Evolutionary conservation across 1,139 yeast genomes (phyloP), one percentile per base, ranked within the genome.

Genomic region (Debaryomyces robertsiae): DNA sequence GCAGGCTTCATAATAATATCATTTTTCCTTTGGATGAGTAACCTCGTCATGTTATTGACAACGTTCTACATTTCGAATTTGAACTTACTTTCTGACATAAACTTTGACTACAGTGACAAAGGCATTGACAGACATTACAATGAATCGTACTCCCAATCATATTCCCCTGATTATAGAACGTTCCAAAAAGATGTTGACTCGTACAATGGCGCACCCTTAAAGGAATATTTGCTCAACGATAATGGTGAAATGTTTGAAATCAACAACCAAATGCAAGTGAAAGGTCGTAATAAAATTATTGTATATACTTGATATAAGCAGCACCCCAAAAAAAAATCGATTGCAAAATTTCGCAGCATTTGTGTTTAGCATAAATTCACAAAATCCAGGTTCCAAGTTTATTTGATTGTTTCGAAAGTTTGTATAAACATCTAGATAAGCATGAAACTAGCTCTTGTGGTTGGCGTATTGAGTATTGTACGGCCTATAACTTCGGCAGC

Each of bases 1-100:
- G 64, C 71, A 25, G 65, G 73, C 0, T 65, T 73, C 28, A 57
- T 67, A 11, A 67, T 69, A 5, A 56, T 71, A 4, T 67, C 74
- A 3, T 65, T 71, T 4, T 66, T 73, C 35, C 40, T 69, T 16
- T 73, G 78, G 78, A 45, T 70, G 9, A 55, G 58, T 19, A 68
- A 67, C 40, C 50, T 70, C 42, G 65, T 67, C 3, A 67, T 68
- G 64, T 71, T 69, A 42, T 45, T 67, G 11, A 71, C 77, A 6
- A 68, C 75, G 0, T 49, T 67, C 19, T 70, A 69, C 49, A 69
- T 73, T n/a, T 67, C 74, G 2, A 46, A 69, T 29, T 52, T 71
- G 43, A 65, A 68, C 41, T 53, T 70, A 32, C 53, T 67, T 31
- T 58, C 60, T 15, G 75, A 68, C 10, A 52, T 69, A 36, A 67